phyloP scores from a whole-genome alignment of 2,329 filamentous ascomycete genomes.

The Colletotrichum orbiculare region DNA sequence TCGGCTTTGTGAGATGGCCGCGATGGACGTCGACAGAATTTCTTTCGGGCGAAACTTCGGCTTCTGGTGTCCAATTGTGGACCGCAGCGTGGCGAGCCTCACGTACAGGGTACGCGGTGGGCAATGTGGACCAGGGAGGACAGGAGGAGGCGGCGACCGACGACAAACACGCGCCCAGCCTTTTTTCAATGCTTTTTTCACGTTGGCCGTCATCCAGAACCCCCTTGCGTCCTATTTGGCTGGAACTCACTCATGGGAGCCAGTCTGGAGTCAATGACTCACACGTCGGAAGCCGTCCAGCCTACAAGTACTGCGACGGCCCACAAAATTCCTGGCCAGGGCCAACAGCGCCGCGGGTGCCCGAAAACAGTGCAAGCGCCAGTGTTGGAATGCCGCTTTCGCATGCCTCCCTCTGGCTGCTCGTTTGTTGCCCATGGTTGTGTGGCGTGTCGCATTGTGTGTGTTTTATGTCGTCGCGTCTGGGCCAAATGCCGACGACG shows the following conservation, averaged over 20 bases:
- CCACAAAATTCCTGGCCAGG: slow-evolving; percentile 30
- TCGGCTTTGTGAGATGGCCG: background rate
- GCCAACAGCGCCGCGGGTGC: slow-evolving; percentile 14
- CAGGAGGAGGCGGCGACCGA: slow-evolving; percentile 1
- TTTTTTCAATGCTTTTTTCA: slow-evolving; percentile 25
- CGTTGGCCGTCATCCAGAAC: background rate
- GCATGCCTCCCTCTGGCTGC: slow-evolving; percentile 8
- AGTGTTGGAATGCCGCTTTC: slow-evolving; percentile 22
- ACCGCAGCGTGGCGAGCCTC: slow-evolving; percentile 35
- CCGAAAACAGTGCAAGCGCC: slow-evolving; percentile 34
- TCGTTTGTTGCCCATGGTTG: slow-evolving; percentile 14
- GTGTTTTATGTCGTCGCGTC: slow-evolving; percentile 27
- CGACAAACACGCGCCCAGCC: slow-evolving; percentile 28
- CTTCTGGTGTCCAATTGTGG: slow-evolving; percentile 27
- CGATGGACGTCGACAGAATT: slow-evolving; percentile 29
- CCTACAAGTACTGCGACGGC: slow-evolving; percentile 25
- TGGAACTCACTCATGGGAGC: slow-evolving; percentile 30
- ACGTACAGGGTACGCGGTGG: slow-evolving; percentile 29
- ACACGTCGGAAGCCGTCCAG: slow-evolving; percentile 36
- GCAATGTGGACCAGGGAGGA: background rate
- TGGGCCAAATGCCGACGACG: slow-evolving; percentile 24
- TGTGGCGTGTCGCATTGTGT: slow-evolving; percentile 1
- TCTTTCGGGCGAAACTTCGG: slow-evolving; percentile 27
- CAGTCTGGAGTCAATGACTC: slow-evolving; percentile 37
- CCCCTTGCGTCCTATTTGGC: slow-evolving; percentile 5